Conservation (phyloP, 805 yeast genomes). For the Dipodascopsis tothii region DNA sequence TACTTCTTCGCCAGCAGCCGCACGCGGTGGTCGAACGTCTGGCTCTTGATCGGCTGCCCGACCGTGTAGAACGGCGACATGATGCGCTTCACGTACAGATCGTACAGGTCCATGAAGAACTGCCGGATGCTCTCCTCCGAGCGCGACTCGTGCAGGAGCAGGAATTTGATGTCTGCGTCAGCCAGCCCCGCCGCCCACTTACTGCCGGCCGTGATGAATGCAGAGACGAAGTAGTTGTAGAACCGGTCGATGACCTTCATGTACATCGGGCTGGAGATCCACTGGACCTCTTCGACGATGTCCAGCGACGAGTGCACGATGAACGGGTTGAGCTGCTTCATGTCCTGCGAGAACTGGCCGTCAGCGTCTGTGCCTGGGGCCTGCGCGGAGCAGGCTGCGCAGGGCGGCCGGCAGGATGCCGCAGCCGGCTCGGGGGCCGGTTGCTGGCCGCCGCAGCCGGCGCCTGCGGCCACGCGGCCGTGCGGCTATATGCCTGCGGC, state of each 20-base stretch:
- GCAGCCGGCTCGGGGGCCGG: no score
- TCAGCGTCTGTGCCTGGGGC: not conserved
- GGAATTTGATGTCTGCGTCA: slow-evolving; percentile 51
- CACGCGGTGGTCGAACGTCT: slow-evolving; percentile 68
- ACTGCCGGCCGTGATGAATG: slow-evolving; percentile 78
- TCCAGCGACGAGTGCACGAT: slow-evolving; percentile 84
- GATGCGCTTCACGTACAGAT: slow-evolving; percentile 74
- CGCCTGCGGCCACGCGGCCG: no score
- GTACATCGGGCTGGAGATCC: slow-evolving; percentile 53
- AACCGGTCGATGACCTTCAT: slow-evolving; percentile 77
- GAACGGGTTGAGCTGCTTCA: slow-evolving; percentile 78
- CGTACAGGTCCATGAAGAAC: slow-evolving; percentile 79
- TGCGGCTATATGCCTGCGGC: no score
- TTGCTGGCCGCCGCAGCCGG: no score
- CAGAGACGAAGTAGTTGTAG: slow-evolving; percentile 74
- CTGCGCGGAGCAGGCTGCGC: no score
- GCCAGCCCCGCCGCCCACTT: slow-evolving; percentile 7
- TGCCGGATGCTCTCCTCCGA: slow-evolving; percentile 71
- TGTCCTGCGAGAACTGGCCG: slow-evolving; percentile 52
- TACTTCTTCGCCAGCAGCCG: slow-evolving; percentile 68
- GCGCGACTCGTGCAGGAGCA: slow-evolving; percentile 57
- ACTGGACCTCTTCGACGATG: slow-evolving; percentile 82
- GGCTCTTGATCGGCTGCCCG: slow-evolving; percentile 65
- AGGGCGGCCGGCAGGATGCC: no score
- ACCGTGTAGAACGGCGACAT: slow-evolving; percentile 79